Evolutionary conservation across 2,329 filamentous ascomycete species (phyloP).

Genomic region (Aspergillus pseudoglaucus): DNA sequence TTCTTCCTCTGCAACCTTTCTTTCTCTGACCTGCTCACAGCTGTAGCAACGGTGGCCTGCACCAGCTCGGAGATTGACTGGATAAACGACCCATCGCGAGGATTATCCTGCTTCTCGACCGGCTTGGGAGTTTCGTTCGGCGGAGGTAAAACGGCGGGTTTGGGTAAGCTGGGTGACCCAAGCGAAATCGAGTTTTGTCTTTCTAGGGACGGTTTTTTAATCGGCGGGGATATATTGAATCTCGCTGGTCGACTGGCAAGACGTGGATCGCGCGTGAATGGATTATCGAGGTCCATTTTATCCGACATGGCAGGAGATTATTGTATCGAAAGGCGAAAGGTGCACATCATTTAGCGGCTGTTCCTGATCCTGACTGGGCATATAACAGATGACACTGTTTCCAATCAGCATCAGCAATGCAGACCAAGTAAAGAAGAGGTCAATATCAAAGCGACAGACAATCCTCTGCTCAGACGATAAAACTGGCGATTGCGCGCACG

Average conservation of each 20-base stretch:
- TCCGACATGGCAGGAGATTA: conserved; percentile 2
- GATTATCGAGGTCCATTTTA: conserved; percentile 10
- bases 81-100: conserved; percentile 36
- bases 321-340: background rate
- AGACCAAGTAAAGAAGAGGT: too few relatives aligned
- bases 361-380: too few relatives aligned
- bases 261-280: conserved; percentile 16
- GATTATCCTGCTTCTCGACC: background rate
- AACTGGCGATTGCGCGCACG: too few relatives aligned
- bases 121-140: background rate
- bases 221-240: background rate
- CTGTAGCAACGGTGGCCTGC: conserved; percentile 16
- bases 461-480: too few relatives aligned
- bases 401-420: too few relatives aligned
- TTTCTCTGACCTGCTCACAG: conserved; percentile 19
- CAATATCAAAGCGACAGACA: too few relatives aligned
- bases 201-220: background rate
- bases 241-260: conserved; percentile 5
- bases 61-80: conserved; percentile 16
- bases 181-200: background rate
- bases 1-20: conserved; percentile 22
- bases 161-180: background rate
- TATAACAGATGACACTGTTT: too few relatives aligned
- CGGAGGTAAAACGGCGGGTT: background rate
- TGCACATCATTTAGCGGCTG: background rate